Percentiles rank a stretch among this genome's conserved stretches.
Conservation (phyloP, 202 grass and related monocot species). For the Saccharum hybrid region DNA sequence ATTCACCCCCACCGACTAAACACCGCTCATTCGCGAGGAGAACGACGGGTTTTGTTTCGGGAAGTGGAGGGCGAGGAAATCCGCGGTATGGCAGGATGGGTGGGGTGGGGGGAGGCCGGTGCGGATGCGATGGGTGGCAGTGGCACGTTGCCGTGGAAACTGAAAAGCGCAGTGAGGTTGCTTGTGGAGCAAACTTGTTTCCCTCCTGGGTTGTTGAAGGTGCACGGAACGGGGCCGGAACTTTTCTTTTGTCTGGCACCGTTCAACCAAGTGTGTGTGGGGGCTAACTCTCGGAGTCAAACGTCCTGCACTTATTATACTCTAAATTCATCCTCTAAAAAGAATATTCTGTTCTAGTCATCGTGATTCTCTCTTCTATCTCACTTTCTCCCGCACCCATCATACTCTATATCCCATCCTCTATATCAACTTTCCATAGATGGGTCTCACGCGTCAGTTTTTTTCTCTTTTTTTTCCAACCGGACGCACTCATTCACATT, state of each 20-base stretch:
- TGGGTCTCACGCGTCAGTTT: too few species aligned
- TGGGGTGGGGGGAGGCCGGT: neutral
- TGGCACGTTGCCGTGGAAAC: slow-evolving; percentile 1
- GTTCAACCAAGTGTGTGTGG: neutral
- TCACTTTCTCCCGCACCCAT: too few species aligned
- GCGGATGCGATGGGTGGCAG: neutral
- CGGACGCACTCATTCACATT: too few species aligned
- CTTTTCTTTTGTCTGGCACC: neutral
- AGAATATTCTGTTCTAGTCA: too few species aligned
- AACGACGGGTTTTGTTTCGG: neutral
- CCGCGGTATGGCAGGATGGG: neutral
- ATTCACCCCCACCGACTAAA: too few species aligned
- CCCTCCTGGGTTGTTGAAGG: slow-evolving; percentile 23
- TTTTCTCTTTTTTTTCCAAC: too few species aligned
- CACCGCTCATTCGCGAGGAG: too few species aligned
- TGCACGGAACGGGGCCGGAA: slow-evolving; percentile 21
- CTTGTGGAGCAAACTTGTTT: slow-evolving; percentile 25
- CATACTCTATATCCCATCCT: too few species aligned
- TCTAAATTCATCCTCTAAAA: too few species aligned
- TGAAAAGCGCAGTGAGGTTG: slow-evolving; percentile 15
- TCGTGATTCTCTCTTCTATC: too few species aligned
- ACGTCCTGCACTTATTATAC: too few species aligned
- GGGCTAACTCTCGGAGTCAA: neutral
- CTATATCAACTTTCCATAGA: too few species aligned
- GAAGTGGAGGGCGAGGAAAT: neutral